phyloP scores from a whole-genome alignment of 257 asterid species.

The Gentiana dahurica region DNA sequence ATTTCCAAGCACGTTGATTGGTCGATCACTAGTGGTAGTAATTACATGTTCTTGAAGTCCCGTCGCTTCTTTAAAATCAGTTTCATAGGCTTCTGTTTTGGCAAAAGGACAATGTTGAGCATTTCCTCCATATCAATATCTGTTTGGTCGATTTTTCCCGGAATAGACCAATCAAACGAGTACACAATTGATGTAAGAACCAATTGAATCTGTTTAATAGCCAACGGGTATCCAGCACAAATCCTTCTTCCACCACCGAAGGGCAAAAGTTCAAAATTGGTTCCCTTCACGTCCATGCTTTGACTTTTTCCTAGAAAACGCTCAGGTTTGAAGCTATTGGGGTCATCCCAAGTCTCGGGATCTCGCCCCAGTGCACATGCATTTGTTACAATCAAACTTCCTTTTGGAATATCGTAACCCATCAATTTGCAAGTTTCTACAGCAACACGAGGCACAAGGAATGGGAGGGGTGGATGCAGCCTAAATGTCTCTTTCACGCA shows the following conservation, averaged over 20 bases:
- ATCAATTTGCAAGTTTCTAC: background rate
- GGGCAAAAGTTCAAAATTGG: slow-evolving; percentile 11
- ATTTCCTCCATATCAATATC: slow-evolving; percentile 2
- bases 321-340: slow-evolving; percentile 7
- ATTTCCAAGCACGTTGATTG: background rate
- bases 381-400: background rate
- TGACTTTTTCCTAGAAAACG: background rate
- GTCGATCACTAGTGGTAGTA: no score
- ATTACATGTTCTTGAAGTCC: background rate
- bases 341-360: slow-evolving; percentile 9
- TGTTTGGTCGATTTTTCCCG: background rate
- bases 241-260: slow-evolving; percentile 11
- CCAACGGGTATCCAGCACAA: slow-evolving; percentile 8
- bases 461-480: slow-evolving; percentile 11
- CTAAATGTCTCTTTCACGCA: slow-evolving; percentile 10
- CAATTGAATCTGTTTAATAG: slow-evolving; percentile 4
- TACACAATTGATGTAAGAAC: slow-evolving; percentile 5
- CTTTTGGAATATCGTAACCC: slow-evolving; percentile 5
- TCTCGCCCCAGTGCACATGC: slow-evolving; percentile 7
- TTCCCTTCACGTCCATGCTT: slow-evolving; percentile 2
- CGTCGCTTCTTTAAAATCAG: background rate
- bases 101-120: background rate
- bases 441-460: slow-evolving; percentile 9
- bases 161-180: slow-evolving; percentile 10
- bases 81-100: background rate